Evolutionary conservation across 306 rosid species (phyloP).

Genomic region (Lagenaria siceraria): DNA sequence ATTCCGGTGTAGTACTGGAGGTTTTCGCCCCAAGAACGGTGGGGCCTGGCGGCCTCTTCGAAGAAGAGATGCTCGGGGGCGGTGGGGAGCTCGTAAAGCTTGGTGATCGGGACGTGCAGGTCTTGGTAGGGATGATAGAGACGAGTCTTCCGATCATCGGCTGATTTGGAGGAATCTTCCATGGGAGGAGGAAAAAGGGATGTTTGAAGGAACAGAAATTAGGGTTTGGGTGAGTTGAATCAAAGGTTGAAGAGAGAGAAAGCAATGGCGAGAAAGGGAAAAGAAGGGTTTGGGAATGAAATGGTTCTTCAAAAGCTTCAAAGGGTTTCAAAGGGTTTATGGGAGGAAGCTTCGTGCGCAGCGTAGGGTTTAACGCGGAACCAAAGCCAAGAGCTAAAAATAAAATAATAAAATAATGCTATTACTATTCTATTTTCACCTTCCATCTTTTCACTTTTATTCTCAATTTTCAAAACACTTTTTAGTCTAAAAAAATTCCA

Average conservation of each 20-base stretch:
- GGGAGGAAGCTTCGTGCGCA: not conserved
- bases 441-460: no score
- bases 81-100: constrained; percentile 58
- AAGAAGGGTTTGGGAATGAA: not conserved
- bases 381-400: not conserved
- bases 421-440: no score
- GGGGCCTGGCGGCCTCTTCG: constrained; percentile 40
- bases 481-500: no score
- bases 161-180: constrained; percentile 33
- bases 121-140: constrained; percentile 57
- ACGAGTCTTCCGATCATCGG: constrained; percentile 16
- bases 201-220: not conserved
- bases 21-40: constrained; percentile 63
- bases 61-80: constrained; percentile 48
- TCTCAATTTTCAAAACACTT: no score
- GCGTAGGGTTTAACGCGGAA: not conserved
- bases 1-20: constrained; percentile 55
- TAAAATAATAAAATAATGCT: no score
- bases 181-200: constrained; percentile 7
- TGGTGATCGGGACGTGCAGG: constrained; percentile 41
- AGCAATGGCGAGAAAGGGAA: not conserved
- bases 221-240: not conserved
- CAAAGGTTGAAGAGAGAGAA: not conserved
- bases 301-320: not conserved
- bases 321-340: not conserved